A percentile compares a stretch with the other conserved stretches of the same genome.
Conservation (phyloP, 2,329 filamentous ascomycete species). For the Penicillium sp. region DNA sequence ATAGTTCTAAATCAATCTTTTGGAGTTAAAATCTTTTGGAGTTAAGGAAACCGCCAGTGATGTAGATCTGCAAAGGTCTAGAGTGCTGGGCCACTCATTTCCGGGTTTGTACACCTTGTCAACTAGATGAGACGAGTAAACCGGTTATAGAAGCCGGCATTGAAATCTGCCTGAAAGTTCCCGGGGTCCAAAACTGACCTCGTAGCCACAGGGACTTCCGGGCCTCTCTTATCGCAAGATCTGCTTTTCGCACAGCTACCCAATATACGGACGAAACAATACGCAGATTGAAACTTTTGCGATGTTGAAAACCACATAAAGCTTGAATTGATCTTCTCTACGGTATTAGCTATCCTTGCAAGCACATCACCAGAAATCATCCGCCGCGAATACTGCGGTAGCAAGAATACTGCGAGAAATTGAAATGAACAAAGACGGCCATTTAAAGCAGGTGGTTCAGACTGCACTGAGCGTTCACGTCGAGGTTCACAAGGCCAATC, state of each 20-base stretch:
- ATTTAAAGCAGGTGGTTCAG: constrained; percentile 12
- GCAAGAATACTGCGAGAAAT: not conserved
- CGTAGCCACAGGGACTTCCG: no score
- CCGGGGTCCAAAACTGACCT: no score
- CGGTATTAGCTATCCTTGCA: not conserved
- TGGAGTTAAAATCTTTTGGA: no score
- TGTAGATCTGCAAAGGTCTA: not conserved
- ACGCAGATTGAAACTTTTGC: no score
- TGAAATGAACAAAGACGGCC: not conserved
- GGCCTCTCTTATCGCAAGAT: no score
- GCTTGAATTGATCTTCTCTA: not conserved
- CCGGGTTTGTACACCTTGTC: not conserved
- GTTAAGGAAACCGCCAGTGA: not conserved
- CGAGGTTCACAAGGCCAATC: constrained; percentile 8
- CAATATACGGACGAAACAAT: no score
- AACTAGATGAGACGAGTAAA: no score
- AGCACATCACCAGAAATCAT: not conserved
- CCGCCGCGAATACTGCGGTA: not conserved
- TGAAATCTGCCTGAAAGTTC: no score
- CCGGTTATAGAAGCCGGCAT: not conserved
- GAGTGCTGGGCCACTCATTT: not conserved
- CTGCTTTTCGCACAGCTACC: no score
- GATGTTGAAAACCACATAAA: not conserved
- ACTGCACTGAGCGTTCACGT: constrained; percentile 11
- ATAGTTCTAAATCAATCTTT: not conserved